phyloP scores from a whole-genome alignment of 2,329 filamentous ascomycete species.

The Cladosporium cucumerinum region DNA sequence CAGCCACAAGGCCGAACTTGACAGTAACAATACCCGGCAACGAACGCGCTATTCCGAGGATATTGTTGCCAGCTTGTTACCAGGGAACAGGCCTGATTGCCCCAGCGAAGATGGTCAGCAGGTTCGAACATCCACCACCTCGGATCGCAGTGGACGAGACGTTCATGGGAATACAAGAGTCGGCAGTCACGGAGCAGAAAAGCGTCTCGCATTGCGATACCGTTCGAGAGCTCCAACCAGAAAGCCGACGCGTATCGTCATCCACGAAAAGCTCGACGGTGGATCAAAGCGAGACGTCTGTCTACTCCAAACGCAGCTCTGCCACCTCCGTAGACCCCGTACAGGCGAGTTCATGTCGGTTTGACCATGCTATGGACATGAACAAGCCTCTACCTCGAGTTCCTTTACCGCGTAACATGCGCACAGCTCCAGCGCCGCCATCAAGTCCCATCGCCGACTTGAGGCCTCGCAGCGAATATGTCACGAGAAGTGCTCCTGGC shows the following conservation, averaged over 20 bases:
- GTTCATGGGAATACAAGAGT: not conserved
- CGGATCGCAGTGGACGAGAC: not conserved
- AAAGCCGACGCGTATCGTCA: constrained; percentile 26
- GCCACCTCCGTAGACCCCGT: constrained; percentile 25
- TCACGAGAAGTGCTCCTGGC: constrained; percentile 1
- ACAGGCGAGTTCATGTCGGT: not conserved
- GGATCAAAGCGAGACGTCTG: constrained; percentile 35
- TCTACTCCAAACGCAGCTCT: constrained; percentile 38
- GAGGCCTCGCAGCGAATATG: not conserved
- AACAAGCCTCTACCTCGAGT: constrained; percentile 25
- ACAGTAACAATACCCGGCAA: not conserved
- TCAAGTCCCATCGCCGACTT: not conserved
- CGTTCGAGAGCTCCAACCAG: constrained; percentile 12
- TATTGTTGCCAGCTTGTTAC: not conserved
- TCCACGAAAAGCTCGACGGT: constrained; percentile 34
- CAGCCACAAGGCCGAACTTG: not conserved
- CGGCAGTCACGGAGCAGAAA: not conserved
- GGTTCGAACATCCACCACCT: not conserved
- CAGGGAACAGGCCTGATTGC: not conserved
- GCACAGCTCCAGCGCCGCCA: constrained; percentile 16
- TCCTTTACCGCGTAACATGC: constrained; percentile 16
- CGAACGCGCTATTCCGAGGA: not conserved
- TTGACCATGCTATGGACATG: constrained; percentile 10
- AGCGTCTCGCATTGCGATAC: not conserved
- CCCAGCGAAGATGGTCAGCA: not conserved